These are phyloP conservation scores for Diaporthe eres DNA, from an alignment of 2,329 filamentous ascomycete genomes.

Conservation along the genomic window DNA sequence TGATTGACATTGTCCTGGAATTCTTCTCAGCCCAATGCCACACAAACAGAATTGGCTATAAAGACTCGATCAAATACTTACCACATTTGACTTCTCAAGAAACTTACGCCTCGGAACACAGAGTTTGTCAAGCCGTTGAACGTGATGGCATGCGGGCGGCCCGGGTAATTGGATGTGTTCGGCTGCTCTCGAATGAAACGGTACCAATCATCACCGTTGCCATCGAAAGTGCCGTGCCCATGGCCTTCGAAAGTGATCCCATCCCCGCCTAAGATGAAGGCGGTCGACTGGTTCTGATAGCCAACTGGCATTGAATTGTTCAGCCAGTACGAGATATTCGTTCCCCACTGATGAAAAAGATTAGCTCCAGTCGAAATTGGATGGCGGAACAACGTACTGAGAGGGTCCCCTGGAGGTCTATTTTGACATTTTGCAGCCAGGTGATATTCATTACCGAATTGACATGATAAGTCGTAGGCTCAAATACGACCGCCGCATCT, in stretches of 20 bases:
- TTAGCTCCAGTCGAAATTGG: background rate
- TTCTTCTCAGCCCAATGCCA: background rate
- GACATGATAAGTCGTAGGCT: conserved; percentile 59
- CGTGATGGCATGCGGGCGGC: conserved; percentile 65
- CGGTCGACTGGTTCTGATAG: conserved; percentile 63
- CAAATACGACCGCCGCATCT: conserved; percentile 57
- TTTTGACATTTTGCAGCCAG: conserved; percentile 56
- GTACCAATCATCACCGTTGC: conserved; percentile 69
- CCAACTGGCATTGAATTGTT: conserved; percentile 58
- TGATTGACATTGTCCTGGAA: conserved; percentile 58
- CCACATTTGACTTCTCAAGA: conserved; percentile 68
- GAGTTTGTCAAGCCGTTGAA: conserved; percentile 60
- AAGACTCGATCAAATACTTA: conserved; percentile 40
- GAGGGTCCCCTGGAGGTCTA: conserved; percentile 58
- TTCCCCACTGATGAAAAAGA: conserved; percentile 49
- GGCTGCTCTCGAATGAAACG: conserved; percentile 52
- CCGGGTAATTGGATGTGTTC: conserved; percentile 56
- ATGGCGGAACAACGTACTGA: conserved; percentile 44
- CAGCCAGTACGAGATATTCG: conserved; percentile 61
- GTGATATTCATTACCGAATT: conserved; percentile 60
- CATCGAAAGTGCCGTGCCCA: conserved; percentile 62
- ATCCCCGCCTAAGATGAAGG: conserved; percentile 62
- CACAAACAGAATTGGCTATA: background rate
- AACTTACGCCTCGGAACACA: conserved; percentile 59
- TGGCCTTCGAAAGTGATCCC: conserved; percentile 60